Evolutionary conservation across 805 yeast genomes (phyloP).

Genomic region (Candida nanaspora): DNA sequence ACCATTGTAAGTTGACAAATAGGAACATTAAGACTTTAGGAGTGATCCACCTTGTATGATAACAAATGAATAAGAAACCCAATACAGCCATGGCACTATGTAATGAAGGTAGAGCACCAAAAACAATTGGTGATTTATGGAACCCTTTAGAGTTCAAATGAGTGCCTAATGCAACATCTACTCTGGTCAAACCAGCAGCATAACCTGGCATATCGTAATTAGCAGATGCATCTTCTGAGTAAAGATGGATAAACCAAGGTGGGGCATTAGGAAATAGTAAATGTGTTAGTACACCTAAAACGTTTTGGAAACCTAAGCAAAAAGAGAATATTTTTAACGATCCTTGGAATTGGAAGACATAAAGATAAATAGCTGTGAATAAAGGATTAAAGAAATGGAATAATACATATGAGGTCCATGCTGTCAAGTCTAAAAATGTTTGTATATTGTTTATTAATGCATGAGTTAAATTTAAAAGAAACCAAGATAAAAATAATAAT

Average conservation of each 20-base stretch:
- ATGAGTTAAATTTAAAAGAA: slow-evolving; percentile 39
- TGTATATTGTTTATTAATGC: slow-evolving; percentile 31
- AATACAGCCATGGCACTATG: slow-evolving; percentile 62
- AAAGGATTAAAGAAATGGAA: slow-evolving; percentile 57
- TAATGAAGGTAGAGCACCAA: slow-evolving; percentile 70
- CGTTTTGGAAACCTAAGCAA: slow-evolving; percentile 55
- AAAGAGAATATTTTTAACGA: slow-evolving; percentile 44
- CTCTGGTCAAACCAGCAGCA: slow-evolving; percentile 64
- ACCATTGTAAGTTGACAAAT: slow-evolving; percentile 57
- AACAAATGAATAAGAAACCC: slow-evolving; percentile 36
- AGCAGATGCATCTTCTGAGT: slow-evolving; percentile 51
- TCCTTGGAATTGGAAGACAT: slow-evolving; percentile 64
- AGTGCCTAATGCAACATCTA: slow-evolving; percentile 57
- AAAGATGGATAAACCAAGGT: slow-evolving; percentile 62
- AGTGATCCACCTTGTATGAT: slow-evolving; percentile 29
- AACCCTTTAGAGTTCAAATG: slow-evolving; percentile 55
- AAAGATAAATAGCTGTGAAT: slow-evolving; percentile 53
- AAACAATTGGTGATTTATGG: slow-evolving; percentile 62
- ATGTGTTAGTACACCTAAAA: slow-evolving; percentile 55
- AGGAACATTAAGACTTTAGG: slow-evolving; percentile 29
- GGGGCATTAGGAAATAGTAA: slow-evolving; percentile 63
- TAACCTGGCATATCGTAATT: slow-evolving; percentile 59
- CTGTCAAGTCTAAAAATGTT: slow-evolving; percentile 42
- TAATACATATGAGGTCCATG: slow-evolving; percentile 59
- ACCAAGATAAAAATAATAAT: slow-evolving; percentile 39